Conservation (phyloP, 306 rosid species). For the Prunus campanulata region DNA sequence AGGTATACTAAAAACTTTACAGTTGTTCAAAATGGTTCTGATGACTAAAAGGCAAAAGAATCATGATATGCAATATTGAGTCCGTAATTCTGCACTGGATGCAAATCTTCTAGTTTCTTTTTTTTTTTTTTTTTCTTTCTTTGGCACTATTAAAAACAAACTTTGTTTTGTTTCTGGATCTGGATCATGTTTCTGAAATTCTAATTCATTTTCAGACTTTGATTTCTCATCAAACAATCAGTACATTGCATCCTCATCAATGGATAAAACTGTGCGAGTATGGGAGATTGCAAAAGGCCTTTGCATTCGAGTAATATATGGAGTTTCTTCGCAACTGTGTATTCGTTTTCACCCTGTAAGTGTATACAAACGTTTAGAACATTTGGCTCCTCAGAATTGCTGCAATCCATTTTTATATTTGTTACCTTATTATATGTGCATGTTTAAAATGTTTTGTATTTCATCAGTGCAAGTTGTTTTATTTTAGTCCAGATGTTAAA, state of each 20-base stretch:
- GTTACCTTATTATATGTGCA: neutral
- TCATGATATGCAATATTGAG: neutral
- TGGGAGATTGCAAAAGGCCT: conserved; percentile 89
- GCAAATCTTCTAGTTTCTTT: neutral
- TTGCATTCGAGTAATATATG: conserved; percentile 96
- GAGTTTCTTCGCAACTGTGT: conserved; percentile 86
- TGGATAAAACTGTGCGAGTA: conserved; percentile 95
- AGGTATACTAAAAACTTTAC: neutral
- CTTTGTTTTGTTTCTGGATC: conserved; percentile 1
- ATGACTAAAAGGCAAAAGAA: neutral
- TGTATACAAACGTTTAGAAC: conserved; percentile 21
- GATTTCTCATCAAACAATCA: conserved; percentile 95
- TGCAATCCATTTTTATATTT: neutral
- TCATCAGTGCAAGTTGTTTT: neutral
- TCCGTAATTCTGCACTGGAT: neutral
- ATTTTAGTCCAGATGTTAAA: neutral
- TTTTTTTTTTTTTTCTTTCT: neutral
- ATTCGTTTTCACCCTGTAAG: conserved; percentile 99
- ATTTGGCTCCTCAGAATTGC: neutral
- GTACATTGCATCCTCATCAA: conserved; percentile 89
- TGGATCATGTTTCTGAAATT: conserved; percentile 28
- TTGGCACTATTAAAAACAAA: neutral
- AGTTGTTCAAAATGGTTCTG: neutral
- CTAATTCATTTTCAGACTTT: conserved; percentile 70
- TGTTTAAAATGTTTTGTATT: neutral